Evolutionary conservation across 164 flowering plant genomes (phyloP).

Genomic region (Magnolia sinica): DNA sequence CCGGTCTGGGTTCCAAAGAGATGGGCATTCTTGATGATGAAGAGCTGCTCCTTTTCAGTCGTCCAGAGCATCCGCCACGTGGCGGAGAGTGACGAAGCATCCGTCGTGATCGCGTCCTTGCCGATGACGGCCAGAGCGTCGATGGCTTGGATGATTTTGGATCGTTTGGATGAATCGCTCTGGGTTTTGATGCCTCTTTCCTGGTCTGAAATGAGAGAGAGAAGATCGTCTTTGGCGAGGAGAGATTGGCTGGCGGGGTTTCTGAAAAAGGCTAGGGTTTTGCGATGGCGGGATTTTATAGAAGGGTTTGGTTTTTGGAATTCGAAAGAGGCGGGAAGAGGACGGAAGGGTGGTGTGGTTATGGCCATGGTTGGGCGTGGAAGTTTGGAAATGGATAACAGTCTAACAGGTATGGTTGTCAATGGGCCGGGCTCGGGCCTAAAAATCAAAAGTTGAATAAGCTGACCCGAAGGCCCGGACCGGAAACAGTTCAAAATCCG

Average conservation of each 20-base stretch:
- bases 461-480: too few relatives aligned
- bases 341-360: neutral
- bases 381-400: neutral
- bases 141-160: conserved; percentile 58
- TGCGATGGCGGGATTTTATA: neutral
- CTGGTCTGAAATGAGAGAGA: conserved; percentile 66
- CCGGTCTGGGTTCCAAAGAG: conserved; percentile 80
- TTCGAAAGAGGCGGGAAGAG: neutral
- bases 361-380: neutral
- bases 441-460: too few relatives aligned
- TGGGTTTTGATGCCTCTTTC: conserved; percentile 82
- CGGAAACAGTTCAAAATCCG: too few relatives aligned
- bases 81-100: conserved; percentile 52
- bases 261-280: neutral
- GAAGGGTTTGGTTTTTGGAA: neutral
- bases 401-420: too few relatives aligned
- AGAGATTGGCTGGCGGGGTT: conserved; percentile 19
- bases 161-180: conserved; percentile 40
- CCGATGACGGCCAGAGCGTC: conserved; percentile 56
- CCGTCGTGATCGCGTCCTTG: conserved; percentile 55
- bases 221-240: conserved; percentile 57
- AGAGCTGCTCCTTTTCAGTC: conserved; percentile 95
- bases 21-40: conserved; percentile 68
- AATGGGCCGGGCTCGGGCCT: too few relatives aligned
- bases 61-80: conserved; percentile 98